Conservation (phyloP, 2,329 filamentous ascomycete species). For the Diaporthe velutina region DNA sequence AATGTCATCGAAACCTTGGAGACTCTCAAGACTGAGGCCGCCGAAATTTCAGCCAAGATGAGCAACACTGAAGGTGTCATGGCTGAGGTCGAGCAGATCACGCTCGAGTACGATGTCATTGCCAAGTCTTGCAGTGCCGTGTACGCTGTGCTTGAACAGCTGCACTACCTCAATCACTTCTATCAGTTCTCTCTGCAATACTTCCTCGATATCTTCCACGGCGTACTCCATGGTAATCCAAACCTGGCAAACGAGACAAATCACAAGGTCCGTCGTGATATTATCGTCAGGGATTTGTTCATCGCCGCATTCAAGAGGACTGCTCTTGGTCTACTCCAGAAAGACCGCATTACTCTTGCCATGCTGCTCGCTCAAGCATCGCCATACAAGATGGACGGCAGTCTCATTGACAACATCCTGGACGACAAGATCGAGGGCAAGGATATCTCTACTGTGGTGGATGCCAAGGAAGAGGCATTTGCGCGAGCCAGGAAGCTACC, state of each 20-base stretch:
- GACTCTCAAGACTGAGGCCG: conserved; percentile 97
- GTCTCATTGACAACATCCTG: conserved; percentile 86
- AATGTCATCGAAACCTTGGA: conserved; percentile 98
- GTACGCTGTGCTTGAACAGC: conserved; percentile 95
- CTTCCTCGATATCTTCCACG: conserved; percentile 97
- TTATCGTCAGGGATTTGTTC: conserved; percentile 93
- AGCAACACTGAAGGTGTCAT: conserved; percentile 97
- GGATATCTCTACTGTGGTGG: conserved; percentile 80
- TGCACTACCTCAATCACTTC: conserved; percentile 98
- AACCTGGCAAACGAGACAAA: conserved; percentile 78
- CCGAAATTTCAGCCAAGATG: conserved; percentile 96
- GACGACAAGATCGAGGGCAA: conserved; percentile 81
- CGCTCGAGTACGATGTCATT: conserved; percentile 92
- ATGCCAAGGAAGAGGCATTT: conserved; percentile 77
- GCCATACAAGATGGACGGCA: conserved; percentile 96
- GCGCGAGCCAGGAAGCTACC: conserved; percentile 76
- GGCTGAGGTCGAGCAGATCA: conserved; percentile 97
- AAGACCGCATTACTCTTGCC: conserved; percentile 92
- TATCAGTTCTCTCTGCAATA: conserved; percentile 99
- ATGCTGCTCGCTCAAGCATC: conserved; percentile 96
- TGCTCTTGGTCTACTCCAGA: conserved; percentile 91
- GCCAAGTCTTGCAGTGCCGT: conserved; percentile 96
- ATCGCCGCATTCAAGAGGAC: conserved; percentile 93
- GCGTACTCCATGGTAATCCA: conserved; percentile 86
- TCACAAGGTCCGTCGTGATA: conserved; percentile 83